Evolutionary conservation across 768 basidiomycete genomes (phyloP).

Genomic region (Paxillus rubicundulus): DNA sequence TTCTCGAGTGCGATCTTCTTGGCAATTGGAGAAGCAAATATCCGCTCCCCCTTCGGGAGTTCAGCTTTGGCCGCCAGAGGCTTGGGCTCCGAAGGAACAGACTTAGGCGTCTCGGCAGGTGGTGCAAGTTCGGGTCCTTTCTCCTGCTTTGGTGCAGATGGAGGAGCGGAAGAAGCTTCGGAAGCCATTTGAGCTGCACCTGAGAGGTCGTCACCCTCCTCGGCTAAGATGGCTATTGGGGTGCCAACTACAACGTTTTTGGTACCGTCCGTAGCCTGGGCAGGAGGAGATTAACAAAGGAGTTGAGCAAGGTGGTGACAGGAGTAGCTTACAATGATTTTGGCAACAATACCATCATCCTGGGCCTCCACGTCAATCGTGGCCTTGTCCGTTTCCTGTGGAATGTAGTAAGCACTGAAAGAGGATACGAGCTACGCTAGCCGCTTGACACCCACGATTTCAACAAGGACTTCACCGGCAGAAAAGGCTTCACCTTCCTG

Average conservation of each 20-base stretch:
- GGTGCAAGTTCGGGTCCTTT: slow-evolving; percentile 44
- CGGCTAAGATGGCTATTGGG: slow-evolving; percentile 87
- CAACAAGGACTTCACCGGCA: slow-evolving; percentile 91
- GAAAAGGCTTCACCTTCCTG: slow-evolving; percentile 90
- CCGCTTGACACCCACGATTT: slow-evolving; percentile 64
- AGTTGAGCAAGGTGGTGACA: not conserved
- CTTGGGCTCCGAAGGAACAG: slow-evolving; percentile 34
- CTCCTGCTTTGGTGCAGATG: slow-evolving; percentile 33
- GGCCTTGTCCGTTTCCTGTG: slow-evolving; percentile 98
- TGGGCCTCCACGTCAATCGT: slow-evolving; percentile 99
- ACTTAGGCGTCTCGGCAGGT: slow-evolving; percentile 31
- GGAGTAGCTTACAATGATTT: slow-evolving; percentile 76
- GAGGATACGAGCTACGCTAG: slow-evolving; percentile 1
- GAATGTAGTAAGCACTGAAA: slow-evolving; percentile 9
- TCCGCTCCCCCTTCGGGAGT: slow-evolving; percentile 67
- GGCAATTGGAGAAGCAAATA: slow-evolving; percentile 94
- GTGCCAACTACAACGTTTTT: slow-evolving; percentile 88
- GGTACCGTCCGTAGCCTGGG: slow-evolving; percentile 74
- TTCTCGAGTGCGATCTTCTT: slow-evolving; percentile 96
- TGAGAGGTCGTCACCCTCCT: slow-evolving; percentile 93
- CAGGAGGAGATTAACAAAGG: not conserved
- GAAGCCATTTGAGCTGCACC: slow-evolving; percentile 72
- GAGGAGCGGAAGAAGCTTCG: slow-evolving; percentile 48
- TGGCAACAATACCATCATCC: slow-evolving; percentile 94
- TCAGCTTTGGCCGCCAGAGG: slow-evolving; percentile 50